Base-by-base conservation (phyloP, 1,284 basidiomycete species). In the Ceratobasidium papillatum region DNA sequence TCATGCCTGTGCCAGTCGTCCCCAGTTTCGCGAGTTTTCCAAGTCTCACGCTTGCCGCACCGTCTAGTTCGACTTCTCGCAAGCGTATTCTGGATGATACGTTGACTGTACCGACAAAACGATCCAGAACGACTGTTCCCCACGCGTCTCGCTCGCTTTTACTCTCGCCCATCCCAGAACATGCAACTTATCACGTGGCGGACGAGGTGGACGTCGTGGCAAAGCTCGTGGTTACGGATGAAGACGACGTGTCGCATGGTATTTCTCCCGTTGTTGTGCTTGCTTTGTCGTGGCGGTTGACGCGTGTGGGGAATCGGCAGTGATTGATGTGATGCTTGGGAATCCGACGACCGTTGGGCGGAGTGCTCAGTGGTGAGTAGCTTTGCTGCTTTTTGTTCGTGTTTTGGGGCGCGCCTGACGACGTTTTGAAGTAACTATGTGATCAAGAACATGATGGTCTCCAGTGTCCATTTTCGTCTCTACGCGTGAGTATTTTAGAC, bases 71-170 rank as follows among this genome's bases (percentile, higher is more conserved):
- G 34, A 43, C 30, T 30, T 63, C 61, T 14, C 38, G 49, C 32
- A 66, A 66, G 49, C 64, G 64, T 8, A 66, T 66, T 51, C 49
- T 66, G 47, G 64, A 66, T 25, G 61, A 63, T 25, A 47, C 34
- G 12, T 41, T n/a, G 25, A 36, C 34, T 12, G 43, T 17, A 32
- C 27, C 25, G 30, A 27, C 30, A 17, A 66, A 66, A 22, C 64
- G 64, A 7, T 12, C 49, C 9, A 66, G 34, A 52, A 25, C 64
- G 19, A 52, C 27, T 1, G 22, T 19, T 7, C 52, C 52, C 4
- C 52, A 54, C 52, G 52, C 52, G 25, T 22, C 52, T 19, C 2
- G 30, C n/a, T 54, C 27, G 52, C 30, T 54, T 54, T 54, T 25
- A 25, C 49, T 22, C 22, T 51, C 49, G 49, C 30, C 27, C 12